Base-by-base conservation (phyloP, 2,329 filamentous ascomycete species). In the Fusarium mundagurra region DNA sequence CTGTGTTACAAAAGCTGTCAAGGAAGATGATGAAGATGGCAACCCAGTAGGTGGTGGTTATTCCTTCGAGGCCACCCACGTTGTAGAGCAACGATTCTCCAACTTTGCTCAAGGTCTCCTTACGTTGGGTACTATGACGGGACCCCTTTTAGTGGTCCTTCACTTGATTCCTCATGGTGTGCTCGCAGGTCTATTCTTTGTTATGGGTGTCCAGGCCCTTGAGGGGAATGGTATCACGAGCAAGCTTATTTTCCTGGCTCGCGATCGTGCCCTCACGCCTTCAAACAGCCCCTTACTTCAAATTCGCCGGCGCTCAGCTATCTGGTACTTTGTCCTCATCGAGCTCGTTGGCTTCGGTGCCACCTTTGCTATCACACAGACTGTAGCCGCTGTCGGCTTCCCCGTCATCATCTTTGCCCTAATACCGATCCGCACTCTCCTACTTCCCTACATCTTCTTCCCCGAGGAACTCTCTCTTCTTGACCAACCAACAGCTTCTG, bases 321-420 rank as follows among this genome's bases (percentile, higher is more conserved):
- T 95, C 70, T 95, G 92, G 92, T 82, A 83, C 8, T 96, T 95
- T 78, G 91, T 94, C 11, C 83, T 82, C 13, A 82, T 94, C 39
- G 91, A 95, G 82, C 83, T 95, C 8, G 31, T 92, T 48, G 92
- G 90, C 0, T 95, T 95, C 76, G 93, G 87, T 6, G 93, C 91
- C 29, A 96, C 93, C 1, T 95, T 96, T 80, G 93, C 93, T 67
- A 93, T 95, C 77, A 95, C 93, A 1, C 92, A 96, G 83, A 95
- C 93, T 0, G 92, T 95, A 57, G 93, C 93, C 6, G 93, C 93
- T 6, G 93, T 96, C 17, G 93, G 93, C 1, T 96, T 95, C 75
- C 93, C 93, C 14, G 87, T 94, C 41, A 88, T 94, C 72, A 94
- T 95, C 77, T 83, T 94, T 54, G 82, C 90, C 22, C 85, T 94